Evolutionary conservation across 371 early-diverging fungal genomes (phyloP), one percentile per base, ranked within the genome.

Genomic region (Syncephalastrum monosporum): DNA sequence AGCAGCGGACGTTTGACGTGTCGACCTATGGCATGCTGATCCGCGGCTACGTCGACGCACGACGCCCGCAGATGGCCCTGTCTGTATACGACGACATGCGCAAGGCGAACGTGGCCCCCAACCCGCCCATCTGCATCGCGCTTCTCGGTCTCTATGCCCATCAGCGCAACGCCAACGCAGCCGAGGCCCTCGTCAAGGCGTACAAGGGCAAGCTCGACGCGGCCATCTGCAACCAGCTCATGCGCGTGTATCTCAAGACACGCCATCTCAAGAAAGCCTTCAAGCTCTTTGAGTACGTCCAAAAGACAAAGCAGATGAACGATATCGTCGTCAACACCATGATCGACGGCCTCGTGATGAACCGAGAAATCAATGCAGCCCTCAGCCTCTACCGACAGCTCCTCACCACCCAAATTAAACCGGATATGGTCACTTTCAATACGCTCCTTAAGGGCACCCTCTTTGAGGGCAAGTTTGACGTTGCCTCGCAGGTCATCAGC

Each of bases 391-490:
- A 75, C 33, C 47, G 56, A 17, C 68, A 72, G 41, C 75, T 79
- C 69, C 45, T 75, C 1, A 64, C 63, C 2, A 38, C 64, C 8
- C 27, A 58, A 3, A 64, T 68, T 25, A 63, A 63, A 10, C 81
- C 81, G 2, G 74, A 82, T 42, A 63, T 70, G 48, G 55, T 79
- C 16, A 82, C 82, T 0, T 75, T 70, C 45, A 82, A 82, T 43
- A 82, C 77, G 8, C 63, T 82, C 56, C 53, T 82, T 41, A 72
- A 75, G 38, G 79, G 79, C 3, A 72, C 68, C 47, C 46, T 68
- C 15, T 59, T 57, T 4, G 19, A 52, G 0, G 56, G 59, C 5
- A 70, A 76, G 13, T 65, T 61, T 53, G 24, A 27, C 3, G 47
- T 64, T 0, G 70, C 77, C 3, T 24, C 53, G 2, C 55, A 46